A percentile compares a stretch with the other conserved stretches of the same genome.
Evolutionary conservation across 306 rosid genomes (phyloP).

Genomic region (Corylus heterophylla): DNA sequence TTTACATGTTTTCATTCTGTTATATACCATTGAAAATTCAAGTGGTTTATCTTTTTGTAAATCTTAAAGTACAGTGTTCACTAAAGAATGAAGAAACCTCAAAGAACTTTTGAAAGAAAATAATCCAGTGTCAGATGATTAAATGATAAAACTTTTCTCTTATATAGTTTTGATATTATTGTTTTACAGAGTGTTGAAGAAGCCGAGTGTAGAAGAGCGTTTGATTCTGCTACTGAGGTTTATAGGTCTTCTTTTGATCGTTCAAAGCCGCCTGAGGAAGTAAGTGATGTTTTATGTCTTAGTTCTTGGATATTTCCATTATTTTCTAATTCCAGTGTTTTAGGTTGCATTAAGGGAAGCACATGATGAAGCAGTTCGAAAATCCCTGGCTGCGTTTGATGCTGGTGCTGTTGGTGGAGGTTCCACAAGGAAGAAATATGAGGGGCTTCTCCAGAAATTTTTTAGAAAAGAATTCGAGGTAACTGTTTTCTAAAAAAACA

Average conservation of each 20-base stretch:
- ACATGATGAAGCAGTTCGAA: conserved; percentile 83
- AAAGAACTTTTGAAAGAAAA: neutral
- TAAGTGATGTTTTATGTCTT: conserved; percentile 44
- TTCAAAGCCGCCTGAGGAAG: conserved; percentile 87
- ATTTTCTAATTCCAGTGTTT: conserved; percentile 32
- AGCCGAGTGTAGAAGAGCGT: conserved; percentile 84
- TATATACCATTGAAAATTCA: neutral
- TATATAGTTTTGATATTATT: conserved; percentile 17
- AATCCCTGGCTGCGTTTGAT: conserved; percentile 71
- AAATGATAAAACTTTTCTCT: neutral
- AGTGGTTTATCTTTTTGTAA: neutral
- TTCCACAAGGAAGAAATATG: conserved; percentile 78
- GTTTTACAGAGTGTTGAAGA: conserved; percentile 88
- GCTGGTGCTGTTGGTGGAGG: conserved; percentile 86
- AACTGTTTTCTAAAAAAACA: conserved; percentile 23
- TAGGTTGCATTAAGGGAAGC: conserved; percentile 87
- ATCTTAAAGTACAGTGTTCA: neutral
- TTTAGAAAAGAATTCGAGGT: conserved; percentile 86
- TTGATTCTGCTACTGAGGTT: conserved; percentile 70
- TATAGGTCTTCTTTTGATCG: conserved; percentile 77
- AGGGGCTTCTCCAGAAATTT: conserved; percentile 67
- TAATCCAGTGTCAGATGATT: neutral
- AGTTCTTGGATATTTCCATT: conserved; percentile 10
- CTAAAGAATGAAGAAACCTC: neutral
- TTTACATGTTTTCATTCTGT: neutral